Evolutionary conservation across 2,329 filamentous ascomycete species (phyloP), one percentile per base, ranked within the genome.

Genomic region (Fusarium napiforme): DNA sequence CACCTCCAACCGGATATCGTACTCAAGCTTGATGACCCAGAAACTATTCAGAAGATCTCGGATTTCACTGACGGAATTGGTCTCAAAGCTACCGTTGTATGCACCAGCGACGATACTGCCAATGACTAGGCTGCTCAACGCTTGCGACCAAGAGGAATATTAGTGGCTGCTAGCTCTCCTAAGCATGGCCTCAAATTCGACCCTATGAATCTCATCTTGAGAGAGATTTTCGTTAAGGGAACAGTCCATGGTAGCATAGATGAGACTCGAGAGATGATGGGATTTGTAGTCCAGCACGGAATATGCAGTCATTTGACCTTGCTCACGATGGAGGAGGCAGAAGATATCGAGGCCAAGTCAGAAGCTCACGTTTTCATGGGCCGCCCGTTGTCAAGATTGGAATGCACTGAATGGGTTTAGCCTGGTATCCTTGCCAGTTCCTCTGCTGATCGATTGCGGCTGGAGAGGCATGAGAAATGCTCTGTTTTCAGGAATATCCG

Each of bases 61-160:
- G 64, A 66, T 23, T 77, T 77, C 34, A 69, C 73, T 19, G 66
- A 67, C 21, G 71, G 42, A 8, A 42, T 70, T 11, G 66, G 73
- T 11, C 40, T 77, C 30, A 53, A 64, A 34, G 73, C 71, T 21
- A 59, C 64, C 11, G 32, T 77, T 30, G 47, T 73, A 23, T 74
- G 73, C 30, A 71, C 61, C 10, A 64, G 70, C 10, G 55, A 66
- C 9, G 73, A 60, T 16, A 50, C 67, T 28, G 69, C 65, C 23
- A 77, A 64, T 15, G 75, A 77, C 30, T 77, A 71, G 71, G 60
- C 65, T 6, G 32, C 72, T 9, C 60, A 73, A 9, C 49, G 52
- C 23, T 57, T 77, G 4, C 72, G 70, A 16, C 73, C 63, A 23
- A 67, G 65, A 14, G 72, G 72, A 8, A 37, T 55, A 6, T 42